Conservation (phyloP, 495 filamentous ascomycete genomes). For the Staphylotrichum tortipilum region DNA sequence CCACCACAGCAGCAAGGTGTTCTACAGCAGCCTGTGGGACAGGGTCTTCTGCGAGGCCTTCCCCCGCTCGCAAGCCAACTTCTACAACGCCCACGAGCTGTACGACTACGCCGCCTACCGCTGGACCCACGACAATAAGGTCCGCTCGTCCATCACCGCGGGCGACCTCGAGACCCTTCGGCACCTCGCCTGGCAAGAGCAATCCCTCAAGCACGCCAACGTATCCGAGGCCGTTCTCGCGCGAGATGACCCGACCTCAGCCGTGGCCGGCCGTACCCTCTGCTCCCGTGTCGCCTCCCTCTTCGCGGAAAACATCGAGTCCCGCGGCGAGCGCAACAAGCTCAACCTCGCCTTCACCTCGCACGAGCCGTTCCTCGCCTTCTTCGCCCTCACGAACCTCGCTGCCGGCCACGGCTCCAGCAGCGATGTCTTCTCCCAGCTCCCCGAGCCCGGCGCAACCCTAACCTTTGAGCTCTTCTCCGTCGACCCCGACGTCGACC, state of each 20-base stretch:
- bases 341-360: conserved; percentile 36
- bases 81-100: conserved; percentile 33
- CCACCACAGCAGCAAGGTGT: conserved; percentile 21
- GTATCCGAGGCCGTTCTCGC: conserved; percentile 23
- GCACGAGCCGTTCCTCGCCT: conserved; percentile 35
- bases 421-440: conserved; percentile 16
- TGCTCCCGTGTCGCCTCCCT: conserved; percentile 21
- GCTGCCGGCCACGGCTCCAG: conserved; percentile 10
- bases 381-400: conserved; percentile 31
- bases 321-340: conserved; percentile 22
- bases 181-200: conserved; percentile 26
- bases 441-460: conserved; percentile 32
- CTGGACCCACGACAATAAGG: conserved; percentile 28
- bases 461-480: conserved; percentile 39
- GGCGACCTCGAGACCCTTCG: conserved; percentile 21
- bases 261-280: conserved; percentile 36
- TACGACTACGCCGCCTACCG: conserved; percentile 37
- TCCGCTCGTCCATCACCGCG: conserved; percentile 10
- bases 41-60: conserved; percentile 23
- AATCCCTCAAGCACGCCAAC: conserved; percentile 29
- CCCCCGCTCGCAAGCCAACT: conserved; percentile 22
- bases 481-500: conserved; percentile 6
- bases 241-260: conserved; percentile 29
- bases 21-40: conserved; percentile 28
- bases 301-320: conserved; percentile 25